Conservation (phyloP, 257 asterid species). For the Przewalskia tangutica region DNA sequence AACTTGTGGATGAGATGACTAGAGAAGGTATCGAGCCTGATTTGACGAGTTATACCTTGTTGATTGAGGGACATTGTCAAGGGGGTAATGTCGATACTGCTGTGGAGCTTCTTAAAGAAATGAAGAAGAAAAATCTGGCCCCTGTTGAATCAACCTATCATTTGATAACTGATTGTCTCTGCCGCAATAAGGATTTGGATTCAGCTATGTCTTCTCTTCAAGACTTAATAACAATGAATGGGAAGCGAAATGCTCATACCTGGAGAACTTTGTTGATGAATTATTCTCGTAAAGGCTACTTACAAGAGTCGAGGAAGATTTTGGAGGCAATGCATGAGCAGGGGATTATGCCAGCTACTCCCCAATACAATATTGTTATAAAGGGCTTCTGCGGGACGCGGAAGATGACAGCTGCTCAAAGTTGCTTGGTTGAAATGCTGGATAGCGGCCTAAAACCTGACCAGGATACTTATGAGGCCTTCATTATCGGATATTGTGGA, state of each 20-base stretch:
- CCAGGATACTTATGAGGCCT: conserved; percentile 9
- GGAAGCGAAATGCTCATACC: conserved; percentile 1
- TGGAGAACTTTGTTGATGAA: conserved; percentile 5
- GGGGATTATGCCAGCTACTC: neutral
- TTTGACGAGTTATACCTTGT: conserved; percentile 7
- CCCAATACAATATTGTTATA: conserved; percentile 7
- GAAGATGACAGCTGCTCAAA: conserved; percentile 4
- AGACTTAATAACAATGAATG: neutral
- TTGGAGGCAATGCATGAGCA: conserved; percentile 9
- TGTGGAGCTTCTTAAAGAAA: conserved; percentile 8
- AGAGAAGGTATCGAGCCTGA: neutral
- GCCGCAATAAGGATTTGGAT: neutral
- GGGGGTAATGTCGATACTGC: neutral
- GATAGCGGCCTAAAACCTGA: conserved; percentile 13
- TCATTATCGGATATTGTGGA: conserved; percentile 5
- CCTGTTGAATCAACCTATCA: neutral
- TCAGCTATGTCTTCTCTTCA: neutral
- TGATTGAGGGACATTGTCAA: conserved; percentile 10
- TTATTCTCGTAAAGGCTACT: conserved; percentile 1
- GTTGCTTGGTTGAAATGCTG: conserved; percentile 7
- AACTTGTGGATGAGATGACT: conserved; percentile 10
- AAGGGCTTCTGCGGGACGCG: neutral
- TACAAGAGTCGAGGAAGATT: neutral
- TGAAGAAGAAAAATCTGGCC: conserved; percentile 10
- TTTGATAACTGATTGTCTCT: conserved; percentile 6